Base-by-base conservation (phyloP, 345 rosid genomes). In the Eucalyptus sp. region DNA sequence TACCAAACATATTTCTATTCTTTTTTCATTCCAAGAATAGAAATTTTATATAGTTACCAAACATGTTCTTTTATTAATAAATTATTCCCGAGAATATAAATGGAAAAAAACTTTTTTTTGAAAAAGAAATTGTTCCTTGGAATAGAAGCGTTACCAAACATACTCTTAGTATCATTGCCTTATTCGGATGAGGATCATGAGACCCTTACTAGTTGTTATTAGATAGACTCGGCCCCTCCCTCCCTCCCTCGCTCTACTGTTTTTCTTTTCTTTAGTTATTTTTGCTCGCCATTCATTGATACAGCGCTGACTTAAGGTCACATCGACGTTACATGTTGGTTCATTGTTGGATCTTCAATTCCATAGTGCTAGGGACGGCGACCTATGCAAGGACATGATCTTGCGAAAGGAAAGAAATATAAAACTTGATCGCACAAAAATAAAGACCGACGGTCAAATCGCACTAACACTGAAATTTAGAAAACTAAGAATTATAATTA, bases 51-150 rank as follows among this genome's bases (percentile, higher is more conserved):
- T 18, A 18, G 4, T 52, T 52, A 51, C 9, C 0, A 52, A 52
- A 52, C 4, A 1, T 3, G 9, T 17, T 52, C 0, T 51, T 52
- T 52, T 17, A 52, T 7, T 52, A 2, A 18, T 0, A 51, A 51
- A 52, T 52, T 52, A 1, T 52, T 52, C 1, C 0, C 0, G 1
- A 1, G 0, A 52, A 52, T 51, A 18, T 3, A 52, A 51, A 17
- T 51, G 18, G 1, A 52, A 52, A 52, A 18, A 17, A 52, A 52
- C 0, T 52, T 18, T 18, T 52, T 52, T 52, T 0, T 52, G 0
- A 52, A 18, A 52, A 52, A 37, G 0, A 18, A 52, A 52, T 7
- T 3, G 18, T 7, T 52, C 0, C 18, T 0, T 0, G 0, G 0
- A 52, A 52, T 0, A 0, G 0, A 52, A 52, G 1, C 1, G 10